These are phyloP conservation scores for Penicillium sp. DNA, from an alignment of 2,329 filamentous ascomycete genomes.

Conservation along the genomic window DNA sequence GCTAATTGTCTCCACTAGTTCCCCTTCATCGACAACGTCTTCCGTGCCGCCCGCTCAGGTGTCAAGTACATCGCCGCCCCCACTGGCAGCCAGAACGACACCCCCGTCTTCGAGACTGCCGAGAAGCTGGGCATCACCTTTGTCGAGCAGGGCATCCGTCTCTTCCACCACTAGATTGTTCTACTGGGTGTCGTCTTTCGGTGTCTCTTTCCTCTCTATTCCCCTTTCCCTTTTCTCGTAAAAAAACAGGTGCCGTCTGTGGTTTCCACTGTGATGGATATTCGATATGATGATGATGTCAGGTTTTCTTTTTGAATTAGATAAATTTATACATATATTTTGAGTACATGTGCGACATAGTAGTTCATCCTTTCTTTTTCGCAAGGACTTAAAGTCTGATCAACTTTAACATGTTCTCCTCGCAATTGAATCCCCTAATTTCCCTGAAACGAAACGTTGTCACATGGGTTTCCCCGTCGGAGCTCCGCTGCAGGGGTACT, in stretches of 20 bases:
- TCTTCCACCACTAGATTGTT: constrained; percentile 76
- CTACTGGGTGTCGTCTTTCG: constrained; percentile 2
- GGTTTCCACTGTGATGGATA: constrained; percentile 6
- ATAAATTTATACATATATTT: constrained; percentile 14
- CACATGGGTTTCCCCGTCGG: constrained; percentile 12
- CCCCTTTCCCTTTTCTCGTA: constrained; percentile 2
- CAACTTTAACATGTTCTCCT: background rate
- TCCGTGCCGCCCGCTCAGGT: constrained; percentile 77
- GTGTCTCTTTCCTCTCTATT: constrained; percentile 1
- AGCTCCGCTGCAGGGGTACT: constrained; percentile 11
- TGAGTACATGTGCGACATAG: background rate
- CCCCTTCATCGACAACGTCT: constrained; percentile 97
- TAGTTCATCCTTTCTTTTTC: background rate
- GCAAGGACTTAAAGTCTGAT: background rate
- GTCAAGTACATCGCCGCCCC: constrained; percentile 95
- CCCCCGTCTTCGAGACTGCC: constrained; percentile 61
- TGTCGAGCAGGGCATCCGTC: constrained; percentile 83
- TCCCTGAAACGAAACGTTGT: background rate
- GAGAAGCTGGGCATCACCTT: constrained; percentile 89
- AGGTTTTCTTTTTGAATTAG: constrained; percentile 19
- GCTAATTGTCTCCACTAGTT: constrained; percentile 48
- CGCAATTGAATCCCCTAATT: background rate
- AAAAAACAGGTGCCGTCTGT: constrained; percentile 11
- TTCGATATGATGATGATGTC: constrained; percentile 22
- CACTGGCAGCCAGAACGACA: constrained; percentile 56